Evolutionary conservation across 352 stramenopile species (phyloP).

Genomic region (Globisporangium takayamanum): DNA sequence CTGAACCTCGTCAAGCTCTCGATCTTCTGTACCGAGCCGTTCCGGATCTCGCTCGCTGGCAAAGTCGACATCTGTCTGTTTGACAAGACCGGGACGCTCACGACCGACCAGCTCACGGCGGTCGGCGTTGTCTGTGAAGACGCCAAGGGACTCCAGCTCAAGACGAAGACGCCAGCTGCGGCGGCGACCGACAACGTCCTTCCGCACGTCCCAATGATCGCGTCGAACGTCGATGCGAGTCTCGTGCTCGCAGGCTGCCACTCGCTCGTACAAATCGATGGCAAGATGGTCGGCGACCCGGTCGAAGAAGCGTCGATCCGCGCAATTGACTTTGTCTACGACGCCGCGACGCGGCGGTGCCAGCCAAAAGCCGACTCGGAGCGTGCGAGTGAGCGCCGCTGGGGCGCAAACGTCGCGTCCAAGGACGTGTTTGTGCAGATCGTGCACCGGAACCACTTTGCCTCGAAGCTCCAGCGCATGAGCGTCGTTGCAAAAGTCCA

Average conservation of each 20-base stretch:
- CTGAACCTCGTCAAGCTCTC: slow-evolving; percentile 91
- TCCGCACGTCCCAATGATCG: slow-evolving; percentile 77
- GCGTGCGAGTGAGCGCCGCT: slow-evolving; percentile 59
- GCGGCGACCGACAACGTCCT: slow-evolving; percentile 40
- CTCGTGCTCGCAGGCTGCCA: slow-evolving; percentile 92
- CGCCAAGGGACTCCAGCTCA: slow-evolving; percentile 22
- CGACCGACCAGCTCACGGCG: slow-evolving; percentile 93
- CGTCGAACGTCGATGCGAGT: slow-evolving; percentile 70
- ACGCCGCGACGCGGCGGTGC: slow-evolving; percentile 64
- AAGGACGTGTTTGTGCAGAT: slow-evolving; percentile 88
- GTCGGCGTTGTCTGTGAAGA: slow-evolving; percentile 89
- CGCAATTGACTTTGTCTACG: slow-evolving; percentile 92
- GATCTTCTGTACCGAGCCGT: slow-evolving; percentile 98
- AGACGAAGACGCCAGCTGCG: slow-evolving; percentile 20
- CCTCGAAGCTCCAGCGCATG: slow-evolving; percentile 95
- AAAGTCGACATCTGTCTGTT: slow-evolving; percentile 97
- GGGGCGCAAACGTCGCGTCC: slow-evolving; percentile 55
- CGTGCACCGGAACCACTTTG: slow-evolving; percentile 93
- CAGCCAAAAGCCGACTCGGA: slow-evolving; percentile 70
- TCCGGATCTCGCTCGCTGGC: slow-evolving; percentile 96
- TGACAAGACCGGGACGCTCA: slow-evolving; percentile 99
- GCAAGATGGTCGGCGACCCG: slow-evolving; percentile 95
- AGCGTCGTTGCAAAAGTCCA: slow-evolving; percentile 92
- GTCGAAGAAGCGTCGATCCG: slow-evolving; percentile 97
- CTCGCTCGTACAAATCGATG: slow-evolving; percentile 96